A percentile compares a stretch with the other conserved stretches of the same genome.
These are phyloP conservation scores for Sphenostylis stenocarpa DNA, from an alignment of 306 rosid species.

Conservation along the genomic window DNA sequence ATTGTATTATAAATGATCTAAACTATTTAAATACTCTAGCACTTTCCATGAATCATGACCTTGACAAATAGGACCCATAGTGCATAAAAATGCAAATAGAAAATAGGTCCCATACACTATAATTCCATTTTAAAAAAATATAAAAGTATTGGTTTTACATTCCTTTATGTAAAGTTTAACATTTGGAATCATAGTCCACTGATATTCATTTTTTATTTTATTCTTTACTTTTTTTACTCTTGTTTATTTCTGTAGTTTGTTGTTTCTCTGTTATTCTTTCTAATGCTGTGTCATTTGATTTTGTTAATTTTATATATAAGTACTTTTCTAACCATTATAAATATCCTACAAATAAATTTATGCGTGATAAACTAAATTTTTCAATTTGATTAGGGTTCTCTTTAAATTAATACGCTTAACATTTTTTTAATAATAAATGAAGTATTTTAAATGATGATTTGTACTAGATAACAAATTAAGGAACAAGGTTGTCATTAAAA, in stretches of 20 bases:
- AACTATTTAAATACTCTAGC: neutral
- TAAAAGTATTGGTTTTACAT: neutral
- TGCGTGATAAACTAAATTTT: neutral
- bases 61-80: neutral
- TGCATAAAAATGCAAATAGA: neutral
- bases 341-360: neutral
- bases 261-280: neutral
- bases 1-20: neutral
- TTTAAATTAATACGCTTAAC: too few species aligned
- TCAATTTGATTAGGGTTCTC: neutral
- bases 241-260: neutral
- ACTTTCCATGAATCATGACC: slow-evolving; percentile 6
- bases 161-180: neutral
- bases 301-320: neutral
- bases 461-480: too few species aligned
- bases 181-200: neutral
- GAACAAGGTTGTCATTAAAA: too few species aligned
- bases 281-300: neutral
- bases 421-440: neutral
- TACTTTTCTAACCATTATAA: neutral
- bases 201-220: neutral
- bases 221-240: neutral
- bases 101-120: slow-evolving; percentile 7
- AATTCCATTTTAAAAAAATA: neutral
- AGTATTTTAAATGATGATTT: neutral